phyloP scores from a whole-genome alignment of 495 filamentous ascomycete genomes.

The Neurospora sp. region DNA sequence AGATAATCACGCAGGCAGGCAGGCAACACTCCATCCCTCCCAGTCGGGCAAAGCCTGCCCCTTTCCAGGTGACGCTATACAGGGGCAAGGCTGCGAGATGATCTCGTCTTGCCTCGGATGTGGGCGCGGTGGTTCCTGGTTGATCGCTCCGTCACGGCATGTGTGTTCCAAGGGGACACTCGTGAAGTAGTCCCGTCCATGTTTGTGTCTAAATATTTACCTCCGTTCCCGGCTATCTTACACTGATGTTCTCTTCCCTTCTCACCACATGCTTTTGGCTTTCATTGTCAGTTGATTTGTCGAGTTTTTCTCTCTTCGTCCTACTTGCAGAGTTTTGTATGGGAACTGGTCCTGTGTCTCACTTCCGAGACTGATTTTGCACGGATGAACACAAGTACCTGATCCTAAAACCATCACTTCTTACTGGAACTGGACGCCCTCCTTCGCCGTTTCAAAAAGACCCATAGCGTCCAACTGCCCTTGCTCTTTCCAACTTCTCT shows the following conservation, averaged over 20 bases:
- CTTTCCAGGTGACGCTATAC: not conserved
- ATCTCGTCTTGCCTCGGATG: not conserved
- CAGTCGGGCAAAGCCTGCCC: not conserved
- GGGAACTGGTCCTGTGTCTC: not conserved
- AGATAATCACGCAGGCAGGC: not conserved
- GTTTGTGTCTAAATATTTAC: not conserved
- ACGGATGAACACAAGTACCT: not conserved
- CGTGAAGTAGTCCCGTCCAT: not conserved
- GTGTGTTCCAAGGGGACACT: not conserved
- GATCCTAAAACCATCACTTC: not conserved
- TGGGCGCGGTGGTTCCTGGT: not conserved
- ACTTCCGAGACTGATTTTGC: not conserved
- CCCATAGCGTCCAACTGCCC: not conserved
- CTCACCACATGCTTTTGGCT: not conserved
- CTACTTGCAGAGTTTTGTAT: not conserved
- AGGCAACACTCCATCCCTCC: not conserved
- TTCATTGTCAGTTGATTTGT: not conserved
- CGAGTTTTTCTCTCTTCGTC: not conserved
- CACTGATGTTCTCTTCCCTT: not conserved
- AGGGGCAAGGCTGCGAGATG: not conserved
- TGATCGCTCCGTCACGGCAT: not conserved
- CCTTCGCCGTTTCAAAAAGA: not conserved
- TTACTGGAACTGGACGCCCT: not conserved
- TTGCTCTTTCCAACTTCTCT: not conserved
- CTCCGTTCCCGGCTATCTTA: not conserved